Conservation (phyloP, 345 rosid species). For the Toxicodendron radicans region DNA sequence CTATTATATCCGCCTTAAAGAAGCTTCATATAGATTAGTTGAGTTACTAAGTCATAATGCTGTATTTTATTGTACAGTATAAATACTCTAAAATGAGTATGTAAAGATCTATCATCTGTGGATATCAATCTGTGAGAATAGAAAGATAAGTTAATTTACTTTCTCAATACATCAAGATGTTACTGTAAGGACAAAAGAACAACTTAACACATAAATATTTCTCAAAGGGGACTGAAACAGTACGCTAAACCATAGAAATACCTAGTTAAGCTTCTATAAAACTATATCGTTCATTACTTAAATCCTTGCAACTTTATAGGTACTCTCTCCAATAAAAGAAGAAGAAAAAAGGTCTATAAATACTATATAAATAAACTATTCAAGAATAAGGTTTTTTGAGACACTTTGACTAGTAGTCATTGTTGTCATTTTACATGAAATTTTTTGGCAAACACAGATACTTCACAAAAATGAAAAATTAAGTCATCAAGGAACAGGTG, state of each 20-base stretch:
- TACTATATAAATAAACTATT: not conserved
- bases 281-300: not conserved
- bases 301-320: not conserved
- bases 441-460: slow-evolving; percentile 1
- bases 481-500: slow-evolving; percentile 6
- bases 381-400: not conserved
- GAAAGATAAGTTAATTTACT: not conserved
- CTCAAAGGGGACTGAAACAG: not conserved
- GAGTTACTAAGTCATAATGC: not conserved
- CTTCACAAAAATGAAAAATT: slow-evolving; percentile 7
- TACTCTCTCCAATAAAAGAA: not conserved
- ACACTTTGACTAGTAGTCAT: not conserved
- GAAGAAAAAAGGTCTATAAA: not conserved
- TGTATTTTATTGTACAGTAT: not conserved
- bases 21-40: not conserved
- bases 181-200: not conserved
- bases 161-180: not conserved
- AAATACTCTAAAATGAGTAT: not conserved
- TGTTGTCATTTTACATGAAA: not conserved
- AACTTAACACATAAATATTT: not conserved
- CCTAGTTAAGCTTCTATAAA: not conserved
- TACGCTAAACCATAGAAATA: not conserved
- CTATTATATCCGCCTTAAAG: not conserved
- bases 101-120: not conserved
- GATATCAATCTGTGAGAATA: not conserved